Percentiles rank a stretch among this genome's conserved stretches.
Evolutionary conservation across 768 basidiomycete species (phyloP).

Genomic region (Calvatia gigantea): DNA sequence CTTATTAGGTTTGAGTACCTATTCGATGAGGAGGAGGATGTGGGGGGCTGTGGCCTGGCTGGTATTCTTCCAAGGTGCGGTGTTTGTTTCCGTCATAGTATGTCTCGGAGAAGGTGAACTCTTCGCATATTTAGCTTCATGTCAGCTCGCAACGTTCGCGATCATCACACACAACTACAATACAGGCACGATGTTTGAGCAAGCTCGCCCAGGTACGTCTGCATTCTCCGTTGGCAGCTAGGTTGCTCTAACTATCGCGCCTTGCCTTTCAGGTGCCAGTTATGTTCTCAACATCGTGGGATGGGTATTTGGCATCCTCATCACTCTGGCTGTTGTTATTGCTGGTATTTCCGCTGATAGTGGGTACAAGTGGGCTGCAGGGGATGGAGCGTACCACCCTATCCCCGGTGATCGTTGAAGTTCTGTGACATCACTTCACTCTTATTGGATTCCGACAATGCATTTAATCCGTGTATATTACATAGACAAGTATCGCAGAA

Average conservation of each 20-base stretch:
- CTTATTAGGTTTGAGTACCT: conserved; percentile 67
- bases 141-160: conserved; percentile 58
- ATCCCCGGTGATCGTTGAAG: conserved; percentile 22
- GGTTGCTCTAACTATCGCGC: neutral
- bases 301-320: conserved; percentile 56
- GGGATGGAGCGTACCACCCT: conserved; percentile 60
- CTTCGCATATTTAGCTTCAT: conserved; percentile 39
- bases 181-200: conserved; percentile 46
- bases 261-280: conserved; percentile 42
- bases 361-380: conserved; percentile 73
- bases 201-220: conserved; percentile 56
- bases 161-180: conserved; percentile 62
- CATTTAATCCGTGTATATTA: too few relatives aligned
- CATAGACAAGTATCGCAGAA: too few relatives aligned
- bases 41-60: conserved; percentile 74
- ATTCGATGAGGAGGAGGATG: conserved; percentile 68
- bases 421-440: too few relatives aligned
- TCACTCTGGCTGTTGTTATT: conserved; percentile 49
- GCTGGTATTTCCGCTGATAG: conserved; percentile 63
- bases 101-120: neutral
- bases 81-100: neutral
- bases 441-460: neutral
- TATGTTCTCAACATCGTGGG: conserved; percentile 58
- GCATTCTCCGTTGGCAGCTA: neutral
- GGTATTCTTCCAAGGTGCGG: conserved; percentile 56